Conservation (phyloP, 495 filamentous ascomycete species). For the Trichoderma reesei region DNA sequence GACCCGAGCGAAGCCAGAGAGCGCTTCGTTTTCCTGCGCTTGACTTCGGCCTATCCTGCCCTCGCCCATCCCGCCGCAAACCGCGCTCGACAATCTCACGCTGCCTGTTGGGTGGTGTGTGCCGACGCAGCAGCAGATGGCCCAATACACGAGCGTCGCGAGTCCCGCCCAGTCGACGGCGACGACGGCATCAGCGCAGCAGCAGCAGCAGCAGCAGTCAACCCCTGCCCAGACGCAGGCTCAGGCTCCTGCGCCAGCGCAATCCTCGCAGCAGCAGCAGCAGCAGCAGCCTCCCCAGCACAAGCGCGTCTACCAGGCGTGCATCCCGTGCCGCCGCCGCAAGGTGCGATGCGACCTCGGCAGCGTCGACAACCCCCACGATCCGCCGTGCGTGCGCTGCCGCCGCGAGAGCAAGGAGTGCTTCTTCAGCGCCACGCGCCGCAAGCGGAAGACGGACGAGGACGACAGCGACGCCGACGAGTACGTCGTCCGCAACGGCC, state of each 20-base stretch:
- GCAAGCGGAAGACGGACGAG: slow-evolving; percentile 73
- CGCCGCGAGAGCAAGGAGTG: slow-evolving; percentile 89
- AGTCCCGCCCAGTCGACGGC: slow-evolving; percentile 8
- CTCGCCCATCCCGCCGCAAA: slow-evolving; percentile 12
- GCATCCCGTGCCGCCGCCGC: slow-evolving; percentile 81
- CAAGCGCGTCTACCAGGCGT: slow-evolving; percentile 73
- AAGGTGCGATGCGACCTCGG: slow-evolving; percentile 93
- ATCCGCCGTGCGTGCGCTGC: slow-evolving; percentile 90
- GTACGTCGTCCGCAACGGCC: slow-evolving; percentile 45
- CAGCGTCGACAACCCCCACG: slow-evolving; percentile 86
- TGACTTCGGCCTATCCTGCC: slow-evolving; percentile 9
- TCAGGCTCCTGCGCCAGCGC: too few relatives aligned
- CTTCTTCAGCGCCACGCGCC: slow-evolving; percentile 89
- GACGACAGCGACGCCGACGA: slow-evolving; percentile 41
- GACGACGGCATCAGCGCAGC: not conserved
- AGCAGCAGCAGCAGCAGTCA: slow-evolving; percentile 12
- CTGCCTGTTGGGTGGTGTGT: not conserved
- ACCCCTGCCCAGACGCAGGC: slow-evolving; percentile 12
- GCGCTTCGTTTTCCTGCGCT: not conserved
- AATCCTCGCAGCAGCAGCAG: too few relatives aligned
- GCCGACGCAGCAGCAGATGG: not conserved
- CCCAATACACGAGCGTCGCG: slow-evolving; percentile 11
- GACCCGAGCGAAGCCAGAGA: too few relatives aligned
- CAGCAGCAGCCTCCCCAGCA: slow-evolving; percentile 35
- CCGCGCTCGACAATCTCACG: slow-evolving; percentile 7